Base-by-base conservation (phyloP, 208 protist species). In the Trypanosoma cruzi region DNA sequence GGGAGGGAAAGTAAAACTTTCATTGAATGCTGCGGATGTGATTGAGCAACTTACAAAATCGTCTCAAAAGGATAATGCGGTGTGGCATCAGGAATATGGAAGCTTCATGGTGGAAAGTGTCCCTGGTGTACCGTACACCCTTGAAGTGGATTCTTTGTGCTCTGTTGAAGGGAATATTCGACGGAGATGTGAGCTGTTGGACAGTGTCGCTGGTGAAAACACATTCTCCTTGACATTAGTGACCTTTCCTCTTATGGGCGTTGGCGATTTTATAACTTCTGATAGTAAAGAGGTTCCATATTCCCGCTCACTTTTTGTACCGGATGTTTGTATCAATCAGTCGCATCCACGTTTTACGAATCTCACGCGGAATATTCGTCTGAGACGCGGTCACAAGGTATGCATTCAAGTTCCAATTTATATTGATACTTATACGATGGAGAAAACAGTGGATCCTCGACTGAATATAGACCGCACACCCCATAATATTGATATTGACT, bases 301-400 rank as follows among this genome's bases (percentile, higher is more conserved):
- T 73, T 96, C 92, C 34, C 69, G 84, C 36, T 99, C 98, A 11
- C 82, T 98, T 20, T 99, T 98, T 71, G 85, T 99, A 6, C 93
- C 98, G 5, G 99, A 99, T 78, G 84, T 85, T 8, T 86, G 98
- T 37, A 99, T 99, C 77, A 99, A 99, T 77, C 66, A 64, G 24
- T 86, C 88, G 36, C 98, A 99, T 73, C 97, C 97, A 49, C 91
- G 99, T 52, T 99, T 99, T 71, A 75, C 71, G n/a, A 99, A 98
- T 65, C 78, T 99, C 16, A 99, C 98, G 2, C 68, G 65, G 1
- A 99, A 99, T 83, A 99, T 99, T 78, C 87, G 97, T 37, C 68
- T 98, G 56, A 88, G 98, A 32, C 86, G 97, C 13, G 96, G 97
- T 18, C 69, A 77, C 16, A 99, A 99, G 61, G 98, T 99, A 5